Evolutionary conservation across 306 rosid genomes (phyloP), one percentile per base, ranked within the genome.

Genomic region (Echinosophora koreensis): DNA sequence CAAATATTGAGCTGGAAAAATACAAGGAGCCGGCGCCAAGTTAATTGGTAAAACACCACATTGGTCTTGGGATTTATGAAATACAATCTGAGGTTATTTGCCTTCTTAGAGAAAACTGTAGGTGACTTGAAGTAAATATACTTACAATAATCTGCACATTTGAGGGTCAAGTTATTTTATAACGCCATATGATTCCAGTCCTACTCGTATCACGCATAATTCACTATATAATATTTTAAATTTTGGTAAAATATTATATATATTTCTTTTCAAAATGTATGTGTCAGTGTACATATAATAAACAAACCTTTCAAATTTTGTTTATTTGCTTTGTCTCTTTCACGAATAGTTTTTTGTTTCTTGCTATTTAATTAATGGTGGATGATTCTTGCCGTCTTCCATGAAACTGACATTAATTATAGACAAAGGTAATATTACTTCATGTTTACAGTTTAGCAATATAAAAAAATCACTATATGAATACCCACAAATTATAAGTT

Each of bases 381-480:
- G 10, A 13, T 60, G 11, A 60, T 32, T 32, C 5, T 60, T 34
- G 11, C 39, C 66, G 11, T 32, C 66, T 9, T 17, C 50, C 15
- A 7, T 5, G 18, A 60, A 18, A 32, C 37, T 60, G 42, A 32
- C 66, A 60, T 60, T 60, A 8, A 60, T 60, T 60, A 8, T 8
- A 38, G 18, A n/a, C 2, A 62, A 7, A 8, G 16, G 13, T 27
- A 49, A 6, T 49, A 47, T 22, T 12, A 10, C 15, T 39, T 10
- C 17, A 27, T 13, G 1, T 46, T 22, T 66, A 47, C 38, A 17
- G 44, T 66, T 42, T 42, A 22, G 7, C 44, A 63, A 66, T 18
- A 3, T 66, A 13, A 16, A 35, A 65, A 65, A 66, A 66, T 42
- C 71, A 47, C 71, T 16, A 11, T 66, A 11, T 66, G 37, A 41